phyloP scores from a whole-genome alignment of 2,329 filamentous ascomycete genomes.

The Neonectria sp. region DNA sequence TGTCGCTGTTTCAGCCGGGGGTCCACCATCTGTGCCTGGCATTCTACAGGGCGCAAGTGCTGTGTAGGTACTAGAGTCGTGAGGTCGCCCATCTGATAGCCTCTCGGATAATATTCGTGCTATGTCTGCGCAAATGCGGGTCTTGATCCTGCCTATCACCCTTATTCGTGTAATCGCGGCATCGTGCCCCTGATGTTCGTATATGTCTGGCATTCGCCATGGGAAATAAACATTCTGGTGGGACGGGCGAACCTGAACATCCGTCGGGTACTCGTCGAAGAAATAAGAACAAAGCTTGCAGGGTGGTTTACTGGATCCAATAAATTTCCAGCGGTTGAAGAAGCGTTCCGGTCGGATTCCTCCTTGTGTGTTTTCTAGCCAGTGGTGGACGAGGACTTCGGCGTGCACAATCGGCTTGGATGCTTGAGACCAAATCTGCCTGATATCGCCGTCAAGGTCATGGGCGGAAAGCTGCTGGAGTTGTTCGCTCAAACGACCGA shows the following conservation, averaged over 20 bases:
- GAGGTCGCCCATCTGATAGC: conserved; percentile 20
- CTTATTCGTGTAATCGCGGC: background rate
- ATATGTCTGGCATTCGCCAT: conserved; percentile 23
- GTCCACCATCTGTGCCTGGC: background rate
- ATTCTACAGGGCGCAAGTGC: background rate
- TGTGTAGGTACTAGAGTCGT: conserved; percentile 23
- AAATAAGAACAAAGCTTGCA: conserved; percentile 30
- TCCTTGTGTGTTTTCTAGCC: conserved; percentile 18
- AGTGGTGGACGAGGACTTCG: conserved; percentile 24
- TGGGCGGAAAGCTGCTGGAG: background rate
- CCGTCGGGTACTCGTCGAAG: conserved; percentile 22
- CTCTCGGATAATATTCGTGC: conserved; percentile 9
- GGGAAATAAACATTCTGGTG: conserved; percentile 20
- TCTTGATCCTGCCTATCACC: conserved; percentile 19
- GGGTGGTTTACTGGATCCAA: conserved; percentile 24
- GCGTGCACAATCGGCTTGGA: conserved; percentile 20
- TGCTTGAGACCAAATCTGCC: background rate
- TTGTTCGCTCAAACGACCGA: background rate
- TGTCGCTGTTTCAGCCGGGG: background rate
- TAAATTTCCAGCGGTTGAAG: conserved; percentile 17
- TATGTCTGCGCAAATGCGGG: conserved; percentile 8
- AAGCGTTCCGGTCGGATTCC: conserved; percentile 23
- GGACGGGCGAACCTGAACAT: conserved; percentile 15
- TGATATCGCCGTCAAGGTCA: conserved; percentile 5
- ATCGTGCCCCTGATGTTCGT: conserved; percentile 13